Conservation (phyloP, 108 stramenopile genomes). For the Epipyxis sp. region DNA sequence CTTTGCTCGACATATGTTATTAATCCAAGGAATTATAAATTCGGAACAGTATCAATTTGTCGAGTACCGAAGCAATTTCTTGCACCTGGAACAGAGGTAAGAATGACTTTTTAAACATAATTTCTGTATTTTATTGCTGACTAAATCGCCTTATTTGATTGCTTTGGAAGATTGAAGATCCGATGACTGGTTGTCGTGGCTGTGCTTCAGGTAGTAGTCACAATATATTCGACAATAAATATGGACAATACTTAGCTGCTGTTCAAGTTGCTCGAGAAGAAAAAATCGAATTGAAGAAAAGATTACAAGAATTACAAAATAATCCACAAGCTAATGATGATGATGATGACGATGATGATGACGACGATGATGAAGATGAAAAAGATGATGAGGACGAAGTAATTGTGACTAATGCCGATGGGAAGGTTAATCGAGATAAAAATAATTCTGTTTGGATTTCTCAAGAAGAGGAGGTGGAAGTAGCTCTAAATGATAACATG, state of each 20-base stretch:
- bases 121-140: too few relatives aligned
- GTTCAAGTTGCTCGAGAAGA: constrained; percentile 87
- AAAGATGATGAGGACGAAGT: neutral
- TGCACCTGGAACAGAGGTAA: constrained; percentile 45
- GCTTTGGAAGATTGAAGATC: constrained; percentile 74
- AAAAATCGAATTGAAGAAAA: neutral
- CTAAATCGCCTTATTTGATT: too few relatives aligned
- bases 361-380: constrained; percentile 23
- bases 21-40: constrained; percentile 96
- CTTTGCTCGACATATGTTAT: constrained; percentile 98
- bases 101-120: too few relatives aligned
- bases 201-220: constrained; percentile 86
- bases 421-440: neutral
- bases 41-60: constrained; percentile 94
- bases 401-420: neutral
- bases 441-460: neutral
- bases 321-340: too few relatives aligned
- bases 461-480: neutral
- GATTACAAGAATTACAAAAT: neutral
- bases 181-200: constrained; percentile 91
- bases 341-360: neutral
- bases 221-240: constrained; percentile 99
- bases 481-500: neutral
- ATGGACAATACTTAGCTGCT: constrained; percentile 95
- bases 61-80: constrained; percentile 60